These are phyloP conservation scores for Penicillium bialowiezense DNA, from an alignment of 495 filamentous ascomycete genomes.

Conservation along the genomic window DNA sequence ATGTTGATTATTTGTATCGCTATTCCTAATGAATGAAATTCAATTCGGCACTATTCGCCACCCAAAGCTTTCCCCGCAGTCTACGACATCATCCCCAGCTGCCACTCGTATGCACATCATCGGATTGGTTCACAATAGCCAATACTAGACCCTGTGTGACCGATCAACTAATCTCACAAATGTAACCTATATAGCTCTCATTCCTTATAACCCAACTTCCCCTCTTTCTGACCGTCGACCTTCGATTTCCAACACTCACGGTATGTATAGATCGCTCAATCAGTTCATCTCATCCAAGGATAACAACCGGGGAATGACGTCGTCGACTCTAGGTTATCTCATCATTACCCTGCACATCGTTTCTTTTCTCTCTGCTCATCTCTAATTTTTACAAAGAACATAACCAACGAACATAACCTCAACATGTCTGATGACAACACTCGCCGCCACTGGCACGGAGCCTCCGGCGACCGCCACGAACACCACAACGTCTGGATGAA, in stretches of 20 bases:
- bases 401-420: slow-evolving; percentile 11
- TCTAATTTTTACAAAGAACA: no score
- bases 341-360: not conserved
- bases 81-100: no score
- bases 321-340: slow-evolving; percentile 12
- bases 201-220: slow-evolving; percentile 4
- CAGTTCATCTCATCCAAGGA: no score
- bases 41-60: no score
- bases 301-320: slow-evolving; percentile 26
- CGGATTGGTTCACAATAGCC: no score
- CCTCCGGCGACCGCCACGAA: slow-evolving; percentile 38
- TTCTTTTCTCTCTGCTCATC: not conserved
- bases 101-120: no score
- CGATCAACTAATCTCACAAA: no score
- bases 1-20: not conserved
- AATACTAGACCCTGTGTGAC: no score
- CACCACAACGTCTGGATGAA: slow-evolving; percentile 44
- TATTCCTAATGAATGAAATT: no score
- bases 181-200: no score
- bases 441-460: slow-evolving; percentile 42
- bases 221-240: not conserved
- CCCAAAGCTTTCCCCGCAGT: slow-evolving; percentile 31
- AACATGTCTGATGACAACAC: slow-evolving; percentile 28
- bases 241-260: no score
- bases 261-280: no score